Conservation (phyloP, 2,329 filamentous ascomycete genomes). For the Coleophoma eucalyptorum region DNA sequence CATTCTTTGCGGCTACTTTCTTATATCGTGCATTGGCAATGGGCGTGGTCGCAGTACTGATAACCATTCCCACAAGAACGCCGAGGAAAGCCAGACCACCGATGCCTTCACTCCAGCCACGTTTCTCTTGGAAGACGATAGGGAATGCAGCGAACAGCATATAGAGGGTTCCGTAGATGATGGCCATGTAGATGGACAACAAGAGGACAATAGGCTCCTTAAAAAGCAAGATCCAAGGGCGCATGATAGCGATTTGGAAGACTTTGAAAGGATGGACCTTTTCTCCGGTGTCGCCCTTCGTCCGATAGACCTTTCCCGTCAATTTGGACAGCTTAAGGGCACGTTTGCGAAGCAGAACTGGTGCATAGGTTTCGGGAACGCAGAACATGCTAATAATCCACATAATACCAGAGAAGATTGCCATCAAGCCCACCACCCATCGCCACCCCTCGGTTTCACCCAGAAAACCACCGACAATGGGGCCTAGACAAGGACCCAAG, state of each 20-base stretch:
- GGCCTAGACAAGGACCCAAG: slow-evolving; percentile 60
- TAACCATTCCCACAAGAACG: slow-evolving; percentile 61
- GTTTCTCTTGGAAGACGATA: slow-evolving; percentile 58
- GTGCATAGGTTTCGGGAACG: slow-evolving; percentile 56
- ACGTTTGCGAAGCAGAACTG: slow-evolving; percentile 47
- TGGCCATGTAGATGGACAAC: slow-evolving; percentile 61
- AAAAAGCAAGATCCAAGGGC: slow-evolving; percentile 67
- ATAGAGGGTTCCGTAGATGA: slow-evolving; percentile 49
- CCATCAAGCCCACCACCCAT: slow-evolving; percentile 61
- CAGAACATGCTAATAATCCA: slow-evolving; percentile 47
- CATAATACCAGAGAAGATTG: slow-evolving; percentile 57
- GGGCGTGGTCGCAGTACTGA: slow-evolving; percentile 49
- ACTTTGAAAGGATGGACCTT: slow-evolving; percentile 41
- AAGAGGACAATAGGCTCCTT: slow-evolving; percentile 64
- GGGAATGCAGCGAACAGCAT: slow-evolving; percentile 56
- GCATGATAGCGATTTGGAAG: slow-evolving; percentile 50
- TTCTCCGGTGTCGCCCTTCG: slow-evolving; percentile 42
- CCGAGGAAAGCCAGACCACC: slow-evolving; percentile 66
- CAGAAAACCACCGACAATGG: slow-evolving; percentile 64
- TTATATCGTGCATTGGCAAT: slow-evolving; percentile 55
- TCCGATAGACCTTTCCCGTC: slow-evolving; percentile 52
- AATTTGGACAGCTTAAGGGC: slow-evolving; percentile 43
- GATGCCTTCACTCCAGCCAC: slow-evolving; percentile 54
- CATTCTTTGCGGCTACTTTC: slow-evolving; percentile 44
- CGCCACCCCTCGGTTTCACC: slow-evolving; percentile 60